Base-by-base conservation (phyloP, 805 yeast species). In the Candida sonorensis region DNA sequence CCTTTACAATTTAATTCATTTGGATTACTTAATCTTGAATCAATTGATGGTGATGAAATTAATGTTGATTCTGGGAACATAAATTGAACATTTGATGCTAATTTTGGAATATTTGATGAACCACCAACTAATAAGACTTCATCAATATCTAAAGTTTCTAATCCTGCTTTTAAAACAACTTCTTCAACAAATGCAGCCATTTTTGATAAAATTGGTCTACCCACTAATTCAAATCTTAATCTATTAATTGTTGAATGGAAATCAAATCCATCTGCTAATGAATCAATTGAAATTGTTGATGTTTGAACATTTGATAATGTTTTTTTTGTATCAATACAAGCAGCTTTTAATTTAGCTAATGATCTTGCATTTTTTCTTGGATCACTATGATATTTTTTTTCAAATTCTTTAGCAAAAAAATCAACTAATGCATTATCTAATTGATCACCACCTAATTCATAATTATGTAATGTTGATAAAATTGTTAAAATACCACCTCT, bases 51-150 rank as follows among this genome's bases (percentile, higher is more conserved):
- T 17, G 97, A 78, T 40, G 77, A 67, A 34, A 88, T 71, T 33
- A 66, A 72, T 34, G 86, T 78, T 29, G 80, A 57, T 58, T 82
- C 92, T 42, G 94, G 94, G 76, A 90, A 90, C 31, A 86, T 51
- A 36, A 71, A 66, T 44, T 75, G 72, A 43, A 92, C 61, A 57
- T 81, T 79, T 33, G 78, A 55, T 29, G 94, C 85, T 52, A 92
- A 71, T 69, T 92, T 92, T 50, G 97, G 97, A 45, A 87, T 77
- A 69, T 83, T 78, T 22, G 97, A 81, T 33, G 84, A 71, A 55
- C 98, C 98, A 64, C 98, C 98, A 41, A 77, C 90, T 41, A 92
- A 77, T 45, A 92, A 41, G 31, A 92, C 92, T 60, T 88, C 95
- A 57, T 87, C 92, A 42, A 92, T 72, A 53, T 87, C 95, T 51